phyloP scores from a whole-genome alignment of 2,329 filamentous ascomycete genomes.

The Xylariomycetidae sp. region DNA sequence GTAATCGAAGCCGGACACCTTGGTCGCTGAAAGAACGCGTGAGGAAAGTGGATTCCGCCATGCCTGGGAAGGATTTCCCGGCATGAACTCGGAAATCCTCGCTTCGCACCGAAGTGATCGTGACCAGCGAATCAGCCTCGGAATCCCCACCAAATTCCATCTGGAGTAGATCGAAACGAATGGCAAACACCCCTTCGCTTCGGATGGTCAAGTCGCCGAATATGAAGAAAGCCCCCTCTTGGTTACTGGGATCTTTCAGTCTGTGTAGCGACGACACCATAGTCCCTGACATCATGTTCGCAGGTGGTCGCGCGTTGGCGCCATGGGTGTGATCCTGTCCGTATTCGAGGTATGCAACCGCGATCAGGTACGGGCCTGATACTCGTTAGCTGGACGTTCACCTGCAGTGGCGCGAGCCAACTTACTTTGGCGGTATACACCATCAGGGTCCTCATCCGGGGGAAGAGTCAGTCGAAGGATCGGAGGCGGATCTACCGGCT shows the following conservation, averaged over 20 bases:
- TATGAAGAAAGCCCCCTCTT: slow-evolving; percentile 82
- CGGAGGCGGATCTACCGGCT: slow-evolving; percentile 82
- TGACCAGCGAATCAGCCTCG: slow-evolving; percentile 17
- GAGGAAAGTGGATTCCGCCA: slow-evolving; percentile 74
- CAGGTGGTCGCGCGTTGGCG: slow-evolving; percentile 30
- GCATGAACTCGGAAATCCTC: slow-evolving; percentile 61
- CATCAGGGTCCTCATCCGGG: slow-evolving; percentile 37
- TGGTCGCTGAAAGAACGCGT: slow-evolving; percentile 82
- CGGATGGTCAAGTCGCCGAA: slow-evolving; percentile 82
- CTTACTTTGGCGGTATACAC: slow-evolving; percentile 53
- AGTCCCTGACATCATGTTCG: slow-evolving; percentile 60
- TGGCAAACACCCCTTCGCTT: slow-evolving; percentile 62
- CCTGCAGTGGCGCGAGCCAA: slow-evolving; percentile 7
- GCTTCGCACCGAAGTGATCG: slow-evolving; percentile 23
- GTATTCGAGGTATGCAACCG: slow-evolving; percentile 27
- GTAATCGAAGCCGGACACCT: slow-evolving; percentile 72
- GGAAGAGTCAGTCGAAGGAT: slow-evolving; percentile 64
- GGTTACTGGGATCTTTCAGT: slow-evolving; percentile 70
- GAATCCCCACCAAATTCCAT: slow-evolving; percentile 36
- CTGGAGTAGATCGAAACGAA: slow-evolving; percentile 75
- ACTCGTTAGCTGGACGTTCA: slow-evolving; percentile 8
- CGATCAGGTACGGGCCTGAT: slow-evolving; percentile 27
- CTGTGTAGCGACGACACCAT: slow-evolving; percentile 76
- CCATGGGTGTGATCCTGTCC: slow-evolving; percentile 35
- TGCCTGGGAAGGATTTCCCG: slow-evolving; percentile 68